These are phyloP conservation scores for Aphanomyces stellatus DNA, from an alignment of 352 stramenopile genomes.

Conservation along the genomic window DNA sequence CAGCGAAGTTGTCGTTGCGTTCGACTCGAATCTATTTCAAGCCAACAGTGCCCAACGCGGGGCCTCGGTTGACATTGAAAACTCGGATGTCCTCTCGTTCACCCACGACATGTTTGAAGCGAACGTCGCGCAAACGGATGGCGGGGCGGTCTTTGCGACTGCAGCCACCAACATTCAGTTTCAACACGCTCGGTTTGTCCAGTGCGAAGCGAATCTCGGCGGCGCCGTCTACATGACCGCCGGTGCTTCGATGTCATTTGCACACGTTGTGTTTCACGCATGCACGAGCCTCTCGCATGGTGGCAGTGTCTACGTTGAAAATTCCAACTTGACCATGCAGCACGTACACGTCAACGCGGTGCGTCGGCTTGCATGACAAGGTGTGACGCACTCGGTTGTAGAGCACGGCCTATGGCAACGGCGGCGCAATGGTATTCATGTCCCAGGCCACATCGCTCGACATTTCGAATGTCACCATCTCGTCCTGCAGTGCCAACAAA, in stretches of 20 bases:
- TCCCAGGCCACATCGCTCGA: background rate
- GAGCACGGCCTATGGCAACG: background rate
- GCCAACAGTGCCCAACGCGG: background rate
- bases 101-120: background rate
- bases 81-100: background rate
- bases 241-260: too few relatives aligned
- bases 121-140: background rate
- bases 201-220: too few relatives aligned
- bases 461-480: slow-evolving; percentile 1
- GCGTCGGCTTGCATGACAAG: too few relatives aligned
- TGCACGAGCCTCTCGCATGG: background rate
- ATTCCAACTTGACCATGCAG: background rate
- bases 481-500: background rate
- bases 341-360: background rate
- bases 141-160: too few relatives aligned
- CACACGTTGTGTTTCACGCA: too few relatives aligned
- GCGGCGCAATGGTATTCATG: slow-evolving; percentile 2
- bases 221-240: slow-evolving; percentile 17
- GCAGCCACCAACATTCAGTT: too few relatives aligned
- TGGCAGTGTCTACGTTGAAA: background rate
- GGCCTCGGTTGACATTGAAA: background rate
- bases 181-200: too few relatives aligned
- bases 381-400: background rate
- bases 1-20: background rate
- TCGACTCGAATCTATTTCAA: background rate